These are phyloP conservation scores for Clarireedia sp. DNA, from an alignment of 2,329 filamentous ascomycete genomes.

Conservation along the genomic window DNA sequence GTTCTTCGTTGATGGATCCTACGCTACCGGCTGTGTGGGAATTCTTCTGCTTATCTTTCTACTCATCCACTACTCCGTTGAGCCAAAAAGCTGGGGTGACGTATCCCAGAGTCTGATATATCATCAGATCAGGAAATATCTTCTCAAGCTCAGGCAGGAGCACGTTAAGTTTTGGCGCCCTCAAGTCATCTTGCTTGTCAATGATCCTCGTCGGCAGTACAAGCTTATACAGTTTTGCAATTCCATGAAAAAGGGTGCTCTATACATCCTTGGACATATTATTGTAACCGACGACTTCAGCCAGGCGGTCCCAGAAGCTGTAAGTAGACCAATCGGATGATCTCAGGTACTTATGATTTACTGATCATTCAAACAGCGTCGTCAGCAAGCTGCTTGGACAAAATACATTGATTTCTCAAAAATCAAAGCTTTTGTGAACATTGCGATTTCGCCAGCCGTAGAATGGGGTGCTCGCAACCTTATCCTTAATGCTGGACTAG, in stretches of 20 bases:
- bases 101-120: slow-evolving; percentile 87
- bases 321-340: not conserved
- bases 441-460: slow-evolving; percentile 72
- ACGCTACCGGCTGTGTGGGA: slow-evolving; percentile 67
- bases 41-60: slow-evolving; percentile 71
- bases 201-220: slow-evolving; percentile 72
- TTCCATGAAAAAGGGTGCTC: slow-evolving; percentile 75
- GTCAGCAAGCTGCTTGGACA: slow-evolving; percentile 71
- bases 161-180: slow-evolving; percentile 93
- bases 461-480: slow-evolving; percentile 83
- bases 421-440: slow-evolving; percentile 84
- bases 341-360: not conserved
- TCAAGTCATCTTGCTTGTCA: slow-evolving; percentile 77
- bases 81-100: slow-evolving; percentile 84
- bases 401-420: slow-evolving; percentile 80
- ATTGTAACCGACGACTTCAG: slow-evolving; percentile 80
- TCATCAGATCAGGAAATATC: slow-evolving; percentile 78
- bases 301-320: slow-evolving; percentile 67
- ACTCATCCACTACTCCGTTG: slow-evolving; percentile 76
- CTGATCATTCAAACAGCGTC: slow-evolving; percentile 34
- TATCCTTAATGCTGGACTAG: slow-evolving; percentile 71
- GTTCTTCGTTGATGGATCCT: slow-evolving; percentile 83
- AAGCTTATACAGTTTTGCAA: slow-evolving; percentile 87
- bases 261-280: slow-evolving; percentile 79
- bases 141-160: slow-evolving; percentile 74